phyloP scores from a whole-genome alignment of 768 basidiomycete species.

The Rhodotorula diobovata region DNA sequence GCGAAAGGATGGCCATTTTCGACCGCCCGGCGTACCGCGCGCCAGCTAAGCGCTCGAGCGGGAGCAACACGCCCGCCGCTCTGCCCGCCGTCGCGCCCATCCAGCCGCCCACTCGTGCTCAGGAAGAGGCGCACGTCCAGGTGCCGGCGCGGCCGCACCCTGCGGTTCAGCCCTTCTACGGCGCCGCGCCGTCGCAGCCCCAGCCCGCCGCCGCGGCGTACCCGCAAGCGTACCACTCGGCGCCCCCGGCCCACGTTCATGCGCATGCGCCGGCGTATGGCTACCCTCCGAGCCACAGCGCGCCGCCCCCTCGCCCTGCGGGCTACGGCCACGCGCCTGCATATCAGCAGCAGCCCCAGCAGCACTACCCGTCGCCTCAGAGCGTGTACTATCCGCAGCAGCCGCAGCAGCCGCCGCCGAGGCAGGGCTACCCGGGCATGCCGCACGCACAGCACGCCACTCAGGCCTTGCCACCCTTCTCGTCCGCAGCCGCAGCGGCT shows the following conservation, averaged over 20 bases:
- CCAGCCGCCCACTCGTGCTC: too few relatives aligned
- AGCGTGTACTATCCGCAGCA: too few relatives aligned
- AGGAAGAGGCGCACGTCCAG: neutral
- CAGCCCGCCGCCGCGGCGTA: neutral
- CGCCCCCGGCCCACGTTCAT: too few relatives aligned
- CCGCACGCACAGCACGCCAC: too few relatives aligned
- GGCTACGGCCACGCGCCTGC: neutral
- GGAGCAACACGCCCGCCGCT: neutral
- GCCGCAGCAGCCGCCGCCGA: too few relatives aligned
- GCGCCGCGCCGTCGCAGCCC: neutral
- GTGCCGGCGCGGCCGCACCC: neutral
- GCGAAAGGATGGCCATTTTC: slow-evolving; percentile 18
- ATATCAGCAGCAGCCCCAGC: neutral
- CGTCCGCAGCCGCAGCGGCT: too few relatives aligned
- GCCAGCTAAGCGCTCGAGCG: slow-evolving; percentile 2
- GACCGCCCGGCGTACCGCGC: slow-evolving; percentile 21
- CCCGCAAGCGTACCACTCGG: too few relatives aligned
- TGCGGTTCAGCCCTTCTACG: neutral
- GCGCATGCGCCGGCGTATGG: neutral
- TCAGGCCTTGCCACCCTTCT: too few relatives aligned
- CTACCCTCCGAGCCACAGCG: neutral
- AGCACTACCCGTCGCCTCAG: too few relatives aligned
- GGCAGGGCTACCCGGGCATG: too few relatives aligned
- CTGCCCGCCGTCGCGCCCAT: neutral
- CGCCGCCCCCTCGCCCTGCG: neutral